Conservation (phyloP, 805 yeast species). For the Saccharomyces jurei region DNA sequence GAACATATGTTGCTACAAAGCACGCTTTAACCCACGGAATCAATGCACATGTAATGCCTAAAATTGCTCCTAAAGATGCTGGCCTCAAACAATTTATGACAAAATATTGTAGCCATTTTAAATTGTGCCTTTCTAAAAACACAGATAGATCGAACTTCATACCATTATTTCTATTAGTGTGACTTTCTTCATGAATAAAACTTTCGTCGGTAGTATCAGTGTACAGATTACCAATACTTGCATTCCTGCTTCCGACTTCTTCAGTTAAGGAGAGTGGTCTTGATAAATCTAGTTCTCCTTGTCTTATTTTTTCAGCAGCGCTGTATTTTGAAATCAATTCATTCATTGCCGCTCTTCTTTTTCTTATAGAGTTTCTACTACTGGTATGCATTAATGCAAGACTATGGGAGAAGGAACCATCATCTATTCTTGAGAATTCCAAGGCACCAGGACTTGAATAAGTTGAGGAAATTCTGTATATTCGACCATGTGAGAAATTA, state of each 20-base stretch:
- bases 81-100: slow-evolving; percentile 56
- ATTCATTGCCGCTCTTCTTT: slow-evolving; percentile 25
- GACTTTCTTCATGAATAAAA: slow-evolving; percentile 1
- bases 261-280: slow-evolving; percentile 27
- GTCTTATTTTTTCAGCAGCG: slow-evolving; percentile 21
- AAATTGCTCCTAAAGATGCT: slow-evolving; percentile 60
- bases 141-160: slow-evolving; percentile 9
- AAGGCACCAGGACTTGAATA: slow-evolving; percentile 9
- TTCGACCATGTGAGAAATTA: neutral
- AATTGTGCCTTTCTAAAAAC: slow-evolving; percentile 23
- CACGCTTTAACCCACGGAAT: slow-evolving; percentile 79
- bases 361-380: neutral
- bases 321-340: slow-evolving; percentile 39
- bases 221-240: slow-evolving; percentile 3
- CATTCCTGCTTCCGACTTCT: slow-evolving; percentile 21
- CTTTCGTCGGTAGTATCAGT: neutral
- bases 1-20: slow-evolving; percentile 44
- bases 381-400: neutral
- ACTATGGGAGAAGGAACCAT: slow-evolving; percentile 1
- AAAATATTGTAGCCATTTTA: slow-evolving; percentile 32
- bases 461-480: slow-evolving; percentile 1
- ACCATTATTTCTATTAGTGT: neutral
- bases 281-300: slow-evolving; percentile 27
- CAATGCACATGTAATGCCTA: slow-evolving; percentile 62
- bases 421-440: slow-evolving; percentile 18